These are phyloP conservation scores for Zygosaccharomyces kombuchaensis DNA, from an alignment of 805 yeast species.

Conservation along the genomic window DNA sequence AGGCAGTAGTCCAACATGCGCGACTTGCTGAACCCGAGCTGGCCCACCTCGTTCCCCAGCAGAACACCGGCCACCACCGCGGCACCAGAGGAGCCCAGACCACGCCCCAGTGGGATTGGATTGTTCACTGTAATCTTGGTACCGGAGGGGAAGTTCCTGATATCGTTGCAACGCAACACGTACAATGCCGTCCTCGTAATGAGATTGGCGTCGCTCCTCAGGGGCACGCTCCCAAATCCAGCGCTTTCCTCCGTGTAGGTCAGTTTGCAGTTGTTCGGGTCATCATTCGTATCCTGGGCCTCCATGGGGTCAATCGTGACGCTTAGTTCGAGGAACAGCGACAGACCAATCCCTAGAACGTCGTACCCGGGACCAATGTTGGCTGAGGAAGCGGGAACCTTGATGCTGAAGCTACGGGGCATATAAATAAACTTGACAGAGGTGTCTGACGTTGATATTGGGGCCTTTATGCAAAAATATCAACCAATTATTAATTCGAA, in stretches of 20 bases:
- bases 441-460: background rate
- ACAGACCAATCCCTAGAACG: conserved; percentile 87
- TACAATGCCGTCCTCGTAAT: conserved; percentile 92
- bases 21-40: conserved; percentile 64
- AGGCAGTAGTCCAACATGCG: conserved; percentile 90
- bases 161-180: conserved; percentile 77
- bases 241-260: conserved; percentile 66
- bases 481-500: background rate
- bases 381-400: conserved; percentile 95
- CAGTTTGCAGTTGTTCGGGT: conserved; percentile 65
- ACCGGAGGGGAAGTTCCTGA: conserved; percentile 75
- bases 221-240: conserved; percentile 78
- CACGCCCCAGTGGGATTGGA: conserved; percentile 95
- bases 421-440: conserved; percentile 19
- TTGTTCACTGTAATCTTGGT: conserved; percentile 76
- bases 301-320: conserved; percentile 57
- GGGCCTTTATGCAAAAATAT: background rate
- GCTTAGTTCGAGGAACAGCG: conserved; percentile 63
- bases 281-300: conserved; percentile 45
- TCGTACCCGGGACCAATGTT: conserved; percentile 99
- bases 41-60: conserved; percentile 81
- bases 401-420: conserved; percentile 53
- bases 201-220: conserved; percentile 70
- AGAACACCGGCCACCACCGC: conserved; percentile 97
- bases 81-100: conserved; percentile 95